These are phyloP conservation scores for Excoecaria cochinchinensis DNA, from an alignment of 345 rosid species.

Conservation along the genomic window DNA sequence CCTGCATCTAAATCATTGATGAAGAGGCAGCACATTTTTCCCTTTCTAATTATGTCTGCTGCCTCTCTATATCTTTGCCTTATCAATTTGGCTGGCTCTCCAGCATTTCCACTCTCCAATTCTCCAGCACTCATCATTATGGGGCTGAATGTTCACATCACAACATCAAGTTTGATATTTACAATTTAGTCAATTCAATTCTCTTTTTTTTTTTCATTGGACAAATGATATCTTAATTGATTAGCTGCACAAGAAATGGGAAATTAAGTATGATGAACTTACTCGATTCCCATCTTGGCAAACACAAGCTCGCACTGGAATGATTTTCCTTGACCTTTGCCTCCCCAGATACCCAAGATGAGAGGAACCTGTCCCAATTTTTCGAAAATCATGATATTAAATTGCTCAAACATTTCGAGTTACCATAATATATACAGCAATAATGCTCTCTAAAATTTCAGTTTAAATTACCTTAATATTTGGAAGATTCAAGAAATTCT, in stretches of 20 bases:
- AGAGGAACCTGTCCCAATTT: conserved; percentile 41
- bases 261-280: not conserved
- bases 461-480: conserved; percentile 39
- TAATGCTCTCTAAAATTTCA: no score
- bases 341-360: conserved; percentile 61
- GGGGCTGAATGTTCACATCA: conserved; percentile 35
- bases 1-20: conserved; percentile 57
- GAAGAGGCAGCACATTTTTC: conserved; percentile 57
- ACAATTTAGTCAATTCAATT: not conserved
- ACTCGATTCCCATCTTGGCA: conserved; percentile 62
- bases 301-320: conserved; percentile 64
- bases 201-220: no score
- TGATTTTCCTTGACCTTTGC: conserved; percentile 65
- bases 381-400: not conserved
- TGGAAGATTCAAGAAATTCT: conserved; percentile 57
- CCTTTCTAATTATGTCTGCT: conserved; percentile 46
- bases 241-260: no score
- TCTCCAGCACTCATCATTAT: conserved; percentile 62
- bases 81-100: conserved; percentile 58
- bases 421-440: no score
- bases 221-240: no score
- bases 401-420: not conserved
- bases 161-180: not conserved
- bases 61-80: conserved; percentile 60
- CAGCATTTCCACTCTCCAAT: conserved; percentile 57